phyloP scores from a whole-genome alignment of 148 eudicot species.

The Heliamphora exappendiculata region DNA sequence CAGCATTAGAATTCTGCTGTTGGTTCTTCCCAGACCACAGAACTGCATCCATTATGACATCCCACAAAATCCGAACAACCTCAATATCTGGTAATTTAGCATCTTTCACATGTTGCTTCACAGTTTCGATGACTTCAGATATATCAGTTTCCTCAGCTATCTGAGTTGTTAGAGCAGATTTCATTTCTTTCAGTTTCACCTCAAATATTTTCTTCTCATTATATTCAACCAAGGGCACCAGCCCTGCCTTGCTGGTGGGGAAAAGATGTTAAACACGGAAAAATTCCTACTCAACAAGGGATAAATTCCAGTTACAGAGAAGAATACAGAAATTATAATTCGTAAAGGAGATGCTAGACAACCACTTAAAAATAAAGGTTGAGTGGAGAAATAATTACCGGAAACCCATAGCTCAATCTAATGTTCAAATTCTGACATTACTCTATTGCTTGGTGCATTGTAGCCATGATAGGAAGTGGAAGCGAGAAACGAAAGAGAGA shows the following conservation, averaged over 20 bases:
- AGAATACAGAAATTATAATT: background rate
- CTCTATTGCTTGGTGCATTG: background rate
- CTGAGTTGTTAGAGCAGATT: conserved; percentile 74
- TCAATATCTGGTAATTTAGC: conserved; percentile 94
- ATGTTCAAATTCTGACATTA: background rate
- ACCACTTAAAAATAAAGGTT: background rate
- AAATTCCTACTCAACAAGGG: background rate
- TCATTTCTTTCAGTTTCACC: conserved; percentile 95
- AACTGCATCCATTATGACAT: conserved; percentile 94
- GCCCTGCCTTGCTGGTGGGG: conserved; percentile 66
- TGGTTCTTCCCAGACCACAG: conserved; percentile 99
- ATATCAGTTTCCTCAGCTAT: conserved; percentile 85
- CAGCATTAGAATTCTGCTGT: conserved; percentile 93
- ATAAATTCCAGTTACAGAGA: background rate
- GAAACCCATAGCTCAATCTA: background rate
- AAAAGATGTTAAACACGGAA: background rate
- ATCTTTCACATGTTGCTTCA: conserved; percentile 80
- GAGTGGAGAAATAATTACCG: background rate
- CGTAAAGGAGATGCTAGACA: background rate
- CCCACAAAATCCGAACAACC: conserved; percentile 87
- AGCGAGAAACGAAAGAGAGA: too few relatives aligned
- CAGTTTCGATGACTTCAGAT: conserved; percentile 78
- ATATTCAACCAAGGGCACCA: conserved; percentile 66
- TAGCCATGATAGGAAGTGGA: too few relatives aligned
- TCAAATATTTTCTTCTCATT: conserved; percentile 89